Conservation (phyloP, 441 rosid genomes). For the Gossypium aridum region DNA sequence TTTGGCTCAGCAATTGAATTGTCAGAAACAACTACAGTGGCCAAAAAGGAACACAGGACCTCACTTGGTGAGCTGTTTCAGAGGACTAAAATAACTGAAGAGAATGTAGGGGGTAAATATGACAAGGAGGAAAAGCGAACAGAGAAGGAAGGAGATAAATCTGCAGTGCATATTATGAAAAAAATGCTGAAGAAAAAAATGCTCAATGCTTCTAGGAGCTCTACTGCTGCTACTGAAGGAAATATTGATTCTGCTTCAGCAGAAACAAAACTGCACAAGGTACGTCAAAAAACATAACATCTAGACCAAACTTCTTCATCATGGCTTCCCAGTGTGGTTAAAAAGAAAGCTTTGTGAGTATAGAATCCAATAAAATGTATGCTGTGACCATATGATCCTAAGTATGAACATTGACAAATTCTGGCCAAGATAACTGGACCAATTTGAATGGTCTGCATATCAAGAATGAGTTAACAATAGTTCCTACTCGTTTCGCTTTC, state of each 20-base stretch:
- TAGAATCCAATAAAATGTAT: too few species aligned
- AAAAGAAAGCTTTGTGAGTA: too few species aligned
- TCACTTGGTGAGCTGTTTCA: conserved; percentile 80
- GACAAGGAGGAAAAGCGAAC: conserved; percentile 48
- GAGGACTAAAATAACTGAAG: conserved; percentile 55
- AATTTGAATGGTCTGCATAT: neutral
- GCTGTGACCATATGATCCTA: too few species aligned
- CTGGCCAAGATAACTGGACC: neutral
- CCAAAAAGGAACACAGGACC: conserved; percentile 61
- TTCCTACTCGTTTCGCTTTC: neutral
- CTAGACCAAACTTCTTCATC: too few species aligned
- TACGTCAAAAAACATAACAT: conserved; percentile 19
- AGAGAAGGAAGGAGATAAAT: conserved; percentile 59
- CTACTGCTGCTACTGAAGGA: conserved; percentile 29
- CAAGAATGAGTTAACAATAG: neutral
- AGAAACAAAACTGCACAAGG: conserved; percentile 68
- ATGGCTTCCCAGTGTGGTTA: too few species aligned
- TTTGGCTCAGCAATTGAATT: conserved; percentile 70
- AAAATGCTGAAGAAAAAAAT: conserved; percentile 57
- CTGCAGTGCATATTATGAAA: conserved; percentile 50
- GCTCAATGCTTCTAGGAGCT: conserved; percentile 41
- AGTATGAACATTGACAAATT: too few species aligned
- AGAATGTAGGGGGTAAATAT: conserved; percentile 28
- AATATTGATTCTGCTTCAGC: conserved; percentile 41
- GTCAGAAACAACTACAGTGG: conserved; percentile 53